phyloP scores from a whole-genome alignment of 2,329 filamentous ascomycete genomes.

The Mariannaea sp. region DNA sequence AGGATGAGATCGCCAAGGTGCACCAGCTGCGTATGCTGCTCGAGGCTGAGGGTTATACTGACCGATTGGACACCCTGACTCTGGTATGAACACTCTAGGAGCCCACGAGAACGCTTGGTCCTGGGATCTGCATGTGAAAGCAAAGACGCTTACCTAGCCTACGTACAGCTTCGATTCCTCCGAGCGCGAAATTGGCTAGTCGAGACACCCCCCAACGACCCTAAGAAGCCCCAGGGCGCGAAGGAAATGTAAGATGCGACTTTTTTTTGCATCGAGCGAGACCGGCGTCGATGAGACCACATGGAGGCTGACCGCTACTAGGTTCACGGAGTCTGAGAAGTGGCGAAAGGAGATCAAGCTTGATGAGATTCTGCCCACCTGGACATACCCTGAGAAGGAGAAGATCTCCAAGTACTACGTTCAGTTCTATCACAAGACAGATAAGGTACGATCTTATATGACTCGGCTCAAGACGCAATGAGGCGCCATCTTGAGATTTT shows the following conservation, averaged over 20 bases:
- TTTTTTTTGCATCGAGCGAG: slow-evolving; percentile 20
- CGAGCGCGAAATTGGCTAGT: slow-evolving; percentile 96
- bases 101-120: background rate
- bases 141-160: background rate
- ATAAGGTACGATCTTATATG: slow-evolving; percentile 62
- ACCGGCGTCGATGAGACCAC: slow-evolving; percentile 20
- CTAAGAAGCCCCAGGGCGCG: slow-evolving; percentile 48
- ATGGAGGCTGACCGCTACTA: slow-evolving; percentile 47
- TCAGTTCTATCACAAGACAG: slow-evolving; percentile 98
- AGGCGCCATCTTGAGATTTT: background rate
- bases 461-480: background rate
- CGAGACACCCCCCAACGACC: slow-evolving; percentile 41
- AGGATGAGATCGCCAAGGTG: slow-evolving; percentile 87
- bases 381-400: slow-evolving; percentile 85
- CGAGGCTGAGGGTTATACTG: slow-evolving; percentile 79
- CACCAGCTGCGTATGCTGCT: slow-evolving; percentile 83
- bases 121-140: background rate
- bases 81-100: slow-evolving; percentile 61
- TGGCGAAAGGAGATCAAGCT: slow-evolving; percentile 89
- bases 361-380: slow-evolving; percentile 77
- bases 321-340: slow-evolving; percentile 88
- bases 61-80: slow-evolving; percentile 89
- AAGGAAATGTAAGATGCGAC: slow-evolving; percentile 75
- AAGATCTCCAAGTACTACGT: slow-evolving; percentile 91
- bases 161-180: slow-evolving; percentile 77